Conservation (phyloP, 805 yeast genomes). For the Jamesozyma spencerorum region DNA sequence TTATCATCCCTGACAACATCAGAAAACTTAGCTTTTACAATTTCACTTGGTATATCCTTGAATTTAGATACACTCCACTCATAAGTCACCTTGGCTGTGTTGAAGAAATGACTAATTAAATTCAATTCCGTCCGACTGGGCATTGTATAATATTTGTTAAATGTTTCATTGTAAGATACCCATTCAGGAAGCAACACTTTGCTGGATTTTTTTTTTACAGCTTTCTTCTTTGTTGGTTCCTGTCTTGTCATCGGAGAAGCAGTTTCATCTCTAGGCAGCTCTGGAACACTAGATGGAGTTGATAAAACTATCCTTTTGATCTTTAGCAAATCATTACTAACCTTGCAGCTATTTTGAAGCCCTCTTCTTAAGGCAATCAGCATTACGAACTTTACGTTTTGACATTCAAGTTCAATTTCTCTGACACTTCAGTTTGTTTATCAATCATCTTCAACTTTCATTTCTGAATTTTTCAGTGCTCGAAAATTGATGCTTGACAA, state of each 20-base stretch:
- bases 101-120: constrained; percentile 36
- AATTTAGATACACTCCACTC: constrained; percentile 56
- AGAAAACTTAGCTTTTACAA: constrained; percentile 7
- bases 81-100: constrained; percentile 35
- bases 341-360: too few relatives aligned
- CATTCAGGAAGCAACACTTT: constrained; percentile 6
- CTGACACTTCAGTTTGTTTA: too few relatives aligned
- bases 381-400: too few relatives aligned
- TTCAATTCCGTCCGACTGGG: constrained; percentile 19
- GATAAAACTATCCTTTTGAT: background rate
- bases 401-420: too few relatives aligned
- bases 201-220: background rate
- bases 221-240: background rate
- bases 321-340: background rate
- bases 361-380: too few relatives aligned
- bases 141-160: constrained; percentile 10
- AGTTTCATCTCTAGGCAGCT: background rate
- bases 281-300: background rate
- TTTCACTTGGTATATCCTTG: constrained; percentile 42
- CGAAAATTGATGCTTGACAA: too few relatives aligned
- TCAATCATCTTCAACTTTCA: too few relatives aligned
- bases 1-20: constrained; percentile 8
- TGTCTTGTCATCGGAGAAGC: background rate
- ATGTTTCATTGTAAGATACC: constrained; percentile 9
- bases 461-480: too few relatives aligned